These are phyloP conservation scores for Wickerhamiella siamensis DNA, from an alignment of 805 yeast genomes.

Conservation along the genomic window DNA sequence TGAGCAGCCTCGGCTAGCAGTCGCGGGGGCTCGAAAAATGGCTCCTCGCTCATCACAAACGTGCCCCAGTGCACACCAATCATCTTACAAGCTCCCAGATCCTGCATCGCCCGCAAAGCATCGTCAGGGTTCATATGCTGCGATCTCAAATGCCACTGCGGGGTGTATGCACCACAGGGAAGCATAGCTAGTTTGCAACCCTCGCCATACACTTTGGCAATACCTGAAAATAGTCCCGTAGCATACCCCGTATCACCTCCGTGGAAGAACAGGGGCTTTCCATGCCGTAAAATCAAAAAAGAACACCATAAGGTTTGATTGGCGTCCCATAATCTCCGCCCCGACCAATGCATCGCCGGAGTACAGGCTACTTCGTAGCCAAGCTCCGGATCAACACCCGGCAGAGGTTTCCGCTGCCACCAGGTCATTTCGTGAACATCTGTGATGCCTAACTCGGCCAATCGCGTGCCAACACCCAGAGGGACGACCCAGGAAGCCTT, in stretches of 20 bases:
- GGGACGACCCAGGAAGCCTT: constrained; percentile 76
- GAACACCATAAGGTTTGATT: constrained; percentile 84
- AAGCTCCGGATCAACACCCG: constrained; percentile 27
- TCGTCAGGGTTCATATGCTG: constrained; percentile 79
- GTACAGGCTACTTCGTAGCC: constrained; percentile 70
- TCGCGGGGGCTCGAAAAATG: constrained; percentile 68
- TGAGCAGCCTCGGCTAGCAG: constrained; percentile 39
- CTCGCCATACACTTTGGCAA: constrained; percentile 45
- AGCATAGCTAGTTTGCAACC: constrained; percentile 47
- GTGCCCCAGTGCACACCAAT: constrained; percentile 97
- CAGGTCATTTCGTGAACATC: constrained; percentile 70
- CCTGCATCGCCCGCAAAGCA: constrained; percentile 50
- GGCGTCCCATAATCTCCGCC: constrained; percentile 65
- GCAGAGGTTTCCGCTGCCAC: constrained; percentile 63
- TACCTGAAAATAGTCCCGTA: constrained; percentile 52
- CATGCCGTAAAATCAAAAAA: constrained; percentile 51
- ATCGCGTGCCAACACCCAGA: constrained; percentile 47
- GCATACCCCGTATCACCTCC: constrained; percentile 93
- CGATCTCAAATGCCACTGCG: constrained; percentile 86
- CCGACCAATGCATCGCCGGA: constrained; percentile 93
- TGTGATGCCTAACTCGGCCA: constrained; percentile 44
- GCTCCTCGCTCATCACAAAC: constrained; percentile 76
- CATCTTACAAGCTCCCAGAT: constrained; percentile 44
- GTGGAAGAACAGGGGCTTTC: constrained; percentile 64
- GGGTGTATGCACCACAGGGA: constrained; percentile 93